Percentiles rank a stretch among this genome's conserved stretches.
These are phyloP conservation scores for Microbotryum scabiosae DNA, from an alignment of 1,284 basidiomycete species.

Conservation along the genomic window DNA sequence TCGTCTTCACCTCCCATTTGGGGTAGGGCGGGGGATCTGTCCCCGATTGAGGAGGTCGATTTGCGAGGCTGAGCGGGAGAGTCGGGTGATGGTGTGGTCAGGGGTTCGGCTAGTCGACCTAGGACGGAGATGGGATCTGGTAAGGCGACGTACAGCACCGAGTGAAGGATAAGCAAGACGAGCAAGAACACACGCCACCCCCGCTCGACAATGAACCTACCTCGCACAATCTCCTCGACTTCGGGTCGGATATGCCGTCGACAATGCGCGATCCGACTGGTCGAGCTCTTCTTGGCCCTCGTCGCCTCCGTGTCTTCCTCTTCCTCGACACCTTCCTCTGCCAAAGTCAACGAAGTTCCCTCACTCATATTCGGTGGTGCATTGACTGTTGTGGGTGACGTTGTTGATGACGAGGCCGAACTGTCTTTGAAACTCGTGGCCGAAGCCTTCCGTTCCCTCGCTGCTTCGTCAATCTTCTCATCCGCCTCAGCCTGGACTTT, in stretches of 20 bases:
- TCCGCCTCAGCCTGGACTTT: conserved; percentile 11
- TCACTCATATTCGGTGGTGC: too few species aligned
- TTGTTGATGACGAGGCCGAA: too few species aligned
- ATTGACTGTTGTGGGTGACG: too few species aligned
- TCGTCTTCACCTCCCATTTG: background rate
- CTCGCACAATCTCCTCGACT: conserved; percentile 60
- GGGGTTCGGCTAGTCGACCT: conserved; percentile 14
- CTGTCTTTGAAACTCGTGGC: background rate
- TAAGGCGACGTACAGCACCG: background rate
- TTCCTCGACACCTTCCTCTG: background rate
- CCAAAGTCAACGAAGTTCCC: too few species aligned
- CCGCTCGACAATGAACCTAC: conserved; percentile 41
- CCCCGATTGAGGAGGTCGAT: conserved; percentile 53
- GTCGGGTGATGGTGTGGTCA: background rate
- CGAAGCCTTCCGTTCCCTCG: background rate
- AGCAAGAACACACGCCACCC: background rate
- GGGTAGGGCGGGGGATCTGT: conserved; percentile 40
- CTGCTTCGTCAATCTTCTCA: background rate
- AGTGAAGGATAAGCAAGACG: background rate
- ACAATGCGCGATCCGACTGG: conserved; percentile 39
- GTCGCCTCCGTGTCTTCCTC: background rate
- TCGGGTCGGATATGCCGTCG: conserved; percentile 54
- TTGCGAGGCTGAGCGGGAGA: background rate
- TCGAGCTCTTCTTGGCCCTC: background rate
- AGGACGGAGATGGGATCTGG: conserved; percentile 28